Conservation (phyloP, 768 basidiomycete species). For the Mrakia gelida region DNA sequence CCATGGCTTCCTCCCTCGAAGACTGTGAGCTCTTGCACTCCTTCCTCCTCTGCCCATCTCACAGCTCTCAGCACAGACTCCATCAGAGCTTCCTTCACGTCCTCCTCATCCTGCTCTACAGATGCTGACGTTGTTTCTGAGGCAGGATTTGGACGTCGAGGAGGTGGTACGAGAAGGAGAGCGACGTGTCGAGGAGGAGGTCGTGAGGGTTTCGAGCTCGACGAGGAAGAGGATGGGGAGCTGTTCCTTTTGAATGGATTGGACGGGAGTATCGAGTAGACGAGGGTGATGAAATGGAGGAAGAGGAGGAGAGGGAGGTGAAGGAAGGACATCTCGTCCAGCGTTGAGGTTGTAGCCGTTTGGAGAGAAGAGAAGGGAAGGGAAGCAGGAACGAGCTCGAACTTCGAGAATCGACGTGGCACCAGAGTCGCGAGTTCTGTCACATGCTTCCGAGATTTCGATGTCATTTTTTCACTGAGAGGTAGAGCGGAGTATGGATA, state of each 20-base stretch:
- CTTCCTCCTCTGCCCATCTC: constrained; percentile 9
- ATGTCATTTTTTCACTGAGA: not conserved
- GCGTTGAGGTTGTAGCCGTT: not conserved
- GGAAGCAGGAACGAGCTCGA: not conserved
- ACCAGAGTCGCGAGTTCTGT: not conserved
- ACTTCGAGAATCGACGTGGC: not conserved
- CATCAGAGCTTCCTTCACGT: not conserved
- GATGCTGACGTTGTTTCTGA: not conserved
- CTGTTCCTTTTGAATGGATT: not conserved
- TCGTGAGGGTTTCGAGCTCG: not conserved
- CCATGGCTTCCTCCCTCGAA: not conserved
- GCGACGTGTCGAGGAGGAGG: constrained; percentile 8
- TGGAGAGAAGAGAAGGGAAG: not conserved
- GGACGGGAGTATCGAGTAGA: not conserved
- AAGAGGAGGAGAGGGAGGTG: not conserved
- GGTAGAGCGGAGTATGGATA: not conserved
- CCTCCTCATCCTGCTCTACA: not conserved
- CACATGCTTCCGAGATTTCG: not conserved
- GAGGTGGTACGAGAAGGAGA: constrained; percentile 4
- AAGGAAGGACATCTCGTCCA: not conserved
- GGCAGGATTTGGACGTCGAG: not conserved
- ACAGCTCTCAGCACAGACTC: not conserved
- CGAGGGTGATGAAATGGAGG: not conserved
- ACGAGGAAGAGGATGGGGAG: not conserved
- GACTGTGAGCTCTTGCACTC: constrained; percentile 1